Conservation (phyloP, 495 filamentous ascomycete species). For the Hypoxylon intermedium region DNA sequence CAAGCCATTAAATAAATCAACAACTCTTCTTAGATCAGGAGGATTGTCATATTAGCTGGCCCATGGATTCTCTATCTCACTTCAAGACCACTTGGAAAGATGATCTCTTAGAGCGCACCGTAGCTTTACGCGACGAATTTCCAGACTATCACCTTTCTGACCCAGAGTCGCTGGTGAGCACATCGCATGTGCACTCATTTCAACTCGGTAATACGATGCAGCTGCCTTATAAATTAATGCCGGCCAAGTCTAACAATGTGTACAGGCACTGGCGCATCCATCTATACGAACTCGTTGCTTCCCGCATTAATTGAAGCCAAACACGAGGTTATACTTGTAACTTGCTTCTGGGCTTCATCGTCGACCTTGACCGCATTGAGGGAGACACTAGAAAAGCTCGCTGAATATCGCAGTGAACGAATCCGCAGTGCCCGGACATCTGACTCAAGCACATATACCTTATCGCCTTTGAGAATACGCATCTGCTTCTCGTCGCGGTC, state of each 20-base stretch:
- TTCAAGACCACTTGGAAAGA: conserved; percentile 35
- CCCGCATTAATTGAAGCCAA: conserved; percentile 63
- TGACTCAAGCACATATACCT: conserved; percentile 1
- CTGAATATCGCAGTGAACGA: conserved; percentile 44
- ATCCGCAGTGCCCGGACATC: conserved; percentile 26
- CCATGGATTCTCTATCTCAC: conserved; percentile 8
- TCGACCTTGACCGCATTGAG: conserved; percentile 57
- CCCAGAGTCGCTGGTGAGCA: conserved; percentile 51
- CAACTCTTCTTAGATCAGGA: no score
- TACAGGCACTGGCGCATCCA: conserved; percentile 64
- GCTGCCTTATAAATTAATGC: no score
- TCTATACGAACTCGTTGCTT: conserved; percentile 59
- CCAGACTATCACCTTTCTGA: conserved; percentile 44
- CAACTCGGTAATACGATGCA: no score
- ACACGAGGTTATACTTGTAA: conserved; percentile 72
- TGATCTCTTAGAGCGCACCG: conserved; percentile 5
- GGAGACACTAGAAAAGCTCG: conserved; percentile 59
- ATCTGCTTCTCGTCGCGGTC: conserved; percentile 73
- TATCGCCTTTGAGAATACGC: conserved; percentile 53
- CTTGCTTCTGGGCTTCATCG: conserved; percentile 78
- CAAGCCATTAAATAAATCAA: no score
- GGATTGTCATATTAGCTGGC: neutral
- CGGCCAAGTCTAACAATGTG: no score
- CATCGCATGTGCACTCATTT: conserved; percentile 55
- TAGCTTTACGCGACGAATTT: conserved; percentile 30